Conservation (phyloP, 371 early-diverging fungal species). For the Saksenaea oblongispora region DNA sequence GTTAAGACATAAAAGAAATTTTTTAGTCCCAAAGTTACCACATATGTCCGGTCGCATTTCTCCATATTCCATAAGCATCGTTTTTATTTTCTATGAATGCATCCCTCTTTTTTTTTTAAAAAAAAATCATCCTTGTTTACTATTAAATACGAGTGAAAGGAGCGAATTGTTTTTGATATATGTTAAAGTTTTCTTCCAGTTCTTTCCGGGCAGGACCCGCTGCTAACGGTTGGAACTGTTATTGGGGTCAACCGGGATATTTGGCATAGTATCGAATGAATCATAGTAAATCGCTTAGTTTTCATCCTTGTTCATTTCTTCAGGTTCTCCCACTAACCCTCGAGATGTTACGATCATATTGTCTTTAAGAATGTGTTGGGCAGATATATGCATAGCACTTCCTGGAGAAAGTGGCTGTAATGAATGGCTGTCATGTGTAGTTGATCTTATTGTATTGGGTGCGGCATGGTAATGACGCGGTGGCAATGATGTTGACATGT, state of each 20-base stretch:
- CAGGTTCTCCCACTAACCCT: conserved; percentile 31
- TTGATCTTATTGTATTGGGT: neutral
- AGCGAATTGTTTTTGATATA: neutral
- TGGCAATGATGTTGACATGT: neutral
- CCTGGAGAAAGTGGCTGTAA: neutral
- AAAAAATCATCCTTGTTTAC: no score
- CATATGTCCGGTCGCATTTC: no score
- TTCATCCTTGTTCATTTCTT: conserved; percentile 15
- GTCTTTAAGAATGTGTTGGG: neutral
- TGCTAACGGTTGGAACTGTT: conserved; percentile 6
- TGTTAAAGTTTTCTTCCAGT: conserved; percentile 12
- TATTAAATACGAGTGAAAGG: neutral
- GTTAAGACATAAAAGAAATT: no score
- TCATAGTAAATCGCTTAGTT: conserved; percentile 4
- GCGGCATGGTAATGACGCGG: neutral
- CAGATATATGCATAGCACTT: neutral
- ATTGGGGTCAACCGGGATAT: conserved; percentile 7
- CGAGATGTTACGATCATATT: conserved; percentile 3
- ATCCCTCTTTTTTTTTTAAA: no score
- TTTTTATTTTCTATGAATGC: neutral
- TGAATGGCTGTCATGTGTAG: conserved; percentile 6
- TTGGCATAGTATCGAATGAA: conserved; percentile 4
- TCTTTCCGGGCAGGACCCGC: conserved; percentile 1
- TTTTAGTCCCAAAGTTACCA: no score
- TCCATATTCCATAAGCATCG: neutral